Percentiles rank a stretch among this genome's conserved stretches.
Evolutionary conservation across 2,329 filamentous ascomycete genomes (phyloP).

Genomic region (Huntiella savannae): DNA sequence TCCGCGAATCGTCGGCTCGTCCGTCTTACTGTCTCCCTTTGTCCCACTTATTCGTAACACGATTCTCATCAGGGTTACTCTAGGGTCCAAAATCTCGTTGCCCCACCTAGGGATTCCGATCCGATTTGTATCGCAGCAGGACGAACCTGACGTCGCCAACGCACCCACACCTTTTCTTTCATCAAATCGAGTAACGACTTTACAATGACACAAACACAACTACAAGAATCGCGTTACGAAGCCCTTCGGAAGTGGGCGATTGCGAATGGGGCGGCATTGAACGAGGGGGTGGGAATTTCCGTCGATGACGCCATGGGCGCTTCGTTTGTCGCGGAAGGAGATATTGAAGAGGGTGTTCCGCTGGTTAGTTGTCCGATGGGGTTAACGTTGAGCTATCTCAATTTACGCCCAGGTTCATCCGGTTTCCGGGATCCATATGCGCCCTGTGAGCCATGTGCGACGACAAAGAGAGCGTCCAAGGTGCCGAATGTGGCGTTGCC

Average conservation of each 20-base stretch:
- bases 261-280: slow-evolving; percentile 26
- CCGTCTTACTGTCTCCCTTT: too few species aligned
- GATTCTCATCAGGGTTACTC: not conserved
- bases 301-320: slow-evolving; percentile 30
- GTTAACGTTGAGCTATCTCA: slow-evolving; percentile 39
- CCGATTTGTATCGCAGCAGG: not conserved
- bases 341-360: slow-evolving; percentile 19
- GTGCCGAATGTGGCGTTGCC: slow-evolving; percentile 23
- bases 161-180: not conserved
- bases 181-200: not conserved
- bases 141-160: too few species aligned
- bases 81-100: not conserved
- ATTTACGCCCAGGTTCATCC: slow-evolving; percentile 21
- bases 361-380: slow-evolving; percentile 34
- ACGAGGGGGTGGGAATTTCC: slow-evolving; percentile 34
- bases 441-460: not conserved
- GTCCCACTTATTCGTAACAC: not conserved
- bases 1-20: not conserved
- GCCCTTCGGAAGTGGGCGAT: slow-evolving; percentile 30
- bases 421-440: slow-evolving; percentile 11
- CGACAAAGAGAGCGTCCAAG: not conserved
- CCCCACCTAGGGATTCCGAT: not conserved
- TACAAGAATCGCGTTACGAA: not conserved
- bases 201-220: not conserved
- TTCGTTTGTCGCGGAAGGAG: slow-evolving; percentile 31